Percentiles rank a stretch among this genome's conserved stretches.
Conservation (phyloP, 495 filamentous ascomycete genomes). For the Penicillium argentinense region DNA sequence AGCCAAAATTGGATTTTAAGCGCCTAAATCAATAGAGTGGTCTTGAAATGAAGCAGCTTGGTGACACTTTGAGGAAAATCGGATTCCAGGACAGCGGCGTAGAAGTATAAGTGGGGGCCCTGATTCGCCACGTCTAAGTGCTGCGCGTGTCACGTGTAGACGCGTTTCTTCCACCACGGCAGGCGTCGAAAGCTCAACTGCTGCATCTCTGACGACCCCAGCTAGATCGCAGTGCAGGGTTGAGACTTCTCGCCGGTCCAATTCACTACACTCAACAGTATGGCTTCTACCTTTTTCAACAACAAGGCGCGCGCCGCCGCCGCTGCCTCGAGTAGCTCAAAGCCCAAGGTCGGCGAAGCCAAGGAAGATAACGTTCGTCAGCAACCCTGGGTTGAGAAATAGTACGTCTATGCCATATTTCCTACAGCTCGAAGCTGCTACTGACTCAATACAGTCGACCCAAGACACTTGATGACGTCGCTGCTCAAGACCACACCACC, state of each 20-base stretch:
- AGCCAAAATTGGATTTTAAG: constrained; percentile 5
- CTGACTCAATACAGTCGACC: constrained; percentile 64
- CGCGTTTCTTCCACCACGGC: constrained; percentile 34
- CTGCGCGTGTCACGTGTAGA: constrained; percentile 42
- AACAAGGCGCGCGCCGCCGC: constrained; percentile 89
- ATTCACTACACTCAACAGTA: background rate
- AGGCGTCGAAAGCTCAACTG: constrained; percentile 12
- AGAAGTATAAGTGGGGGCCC: constrained; percentile 11
- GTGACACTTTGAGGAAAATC: too few species aligned
- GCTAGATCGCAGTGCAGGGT: constrained; percentile 5
- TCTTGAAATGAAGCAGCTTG: too few species aligned
- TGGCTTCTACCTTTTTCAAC: constrained; percentile 83
- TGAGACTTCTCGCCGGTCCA: background rate
- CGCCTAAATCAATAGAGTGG: too few species aligned
- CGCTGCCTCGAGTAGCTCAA: constrained; percentile 54
- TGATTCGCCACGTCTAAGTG: constrained; percentile 27
- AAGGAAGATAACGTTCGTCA: constrained; percentile 64
- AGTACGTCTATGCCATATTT: constrained; percentile 56
- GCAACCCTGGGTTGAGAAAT: constrained; percentile 99
- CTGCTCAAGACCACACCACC: constrained; percentile 96
- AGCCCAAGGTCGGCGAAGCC: constrained; percentile 53
- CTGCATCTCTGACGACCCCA: constrained; percentile 3
- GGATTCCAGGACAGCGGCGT: too few species aligned
- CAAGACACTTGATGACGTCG: constrained; percentile 89
- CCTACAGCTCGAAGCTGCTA: background rate